Base-by-base conservation (phyloP, 306 rosid species). In the Medicago arabica region DNA sequence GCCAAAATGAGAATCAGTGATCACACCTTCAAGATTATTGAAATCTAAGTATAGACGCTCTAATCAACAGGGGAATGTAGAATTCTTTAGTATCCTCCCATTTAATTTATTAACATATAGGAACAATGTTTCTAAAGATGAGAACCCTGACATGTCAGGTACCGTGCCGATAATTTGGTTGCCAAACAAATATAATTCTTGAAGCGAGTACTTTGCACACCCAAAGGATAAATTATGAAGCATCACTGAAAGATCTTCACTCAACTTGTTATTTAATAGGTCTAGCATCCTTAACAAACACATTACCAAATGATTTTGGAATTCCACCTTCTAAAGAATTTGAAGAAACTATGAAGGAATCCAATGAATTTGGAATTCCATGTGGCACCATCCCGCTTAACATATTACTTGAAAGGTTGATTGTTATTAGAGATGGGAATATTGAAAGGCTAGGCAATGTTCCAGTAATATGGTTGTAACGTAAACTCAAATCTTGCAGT, bases 281-380 rank as follows among this genome's bases (percentile, higher is more conserved):
- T 14, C 18, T 17, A 71, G 9, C 7, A 8, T 9, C 16, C 7
- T 12, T 11, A 71, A 17, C 4, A 51, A 31, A 25, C 75, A 71
- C 6, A 71, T 54, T 36, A 21, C 23, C 21, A 67, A 44, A 67
- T 67, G 72, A 67, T 46, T 46, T 31, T 69, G 79, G 79, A 63
- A 75, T 50, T 75, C 44, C 65, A 21, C 72, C 79, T 49, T 75
- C 72, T 21, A 75, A 34, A 8, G 28, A 64, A 17, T 75, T 75
- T 3, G 5, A 9, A 5, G 0, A 0, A 4, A 61, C 7, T 0
- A 0, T 2, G 9, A 81, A 63, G 16, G 0, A 3, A 19, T 54
- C 62, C 61, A 81, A 9, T n/a, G n/a, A n/a, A n/a, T n/a, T n/a
- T n/a, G n/a, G n/a, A n/a, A n/a, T n/a, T n/a, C n/a, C n/a, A n/a